These are phyloP conservation scores for Incumbomyces delicatus DNA, from an alignment of 2,329 filamentous ascomycete species.

Conservation along the genomic window DNA sequence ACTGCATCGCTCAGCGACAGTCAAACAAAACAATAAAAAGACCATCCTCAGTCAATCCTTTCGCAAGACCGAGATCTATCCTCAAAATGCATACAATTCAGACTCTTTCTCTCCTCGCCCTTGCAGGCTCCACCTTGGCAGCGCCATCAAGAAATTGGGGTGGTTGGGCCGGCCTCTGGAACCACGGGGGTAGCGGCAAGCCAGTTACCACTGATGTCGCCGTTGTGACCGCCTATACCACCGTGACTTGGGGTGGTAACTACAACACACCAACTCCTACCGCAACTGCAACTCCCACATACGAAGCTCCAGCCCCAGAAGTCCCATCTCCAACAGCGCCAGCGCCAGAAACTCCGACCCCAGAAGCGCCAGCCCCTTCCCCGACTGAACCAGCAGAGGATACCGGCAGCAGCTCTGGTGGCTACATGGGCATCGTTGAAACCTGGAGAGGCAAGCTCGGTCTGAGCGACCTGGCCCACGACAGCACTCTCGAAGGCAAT, in stretches of 20 bases:
- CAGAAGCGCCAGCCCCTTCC: not conserved
- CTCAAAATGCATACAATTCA: slow-evolving; percentile 16
- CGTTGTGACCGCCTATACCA: slow-evolving; percentile 7
- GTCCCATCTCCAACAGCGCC: not conserved
- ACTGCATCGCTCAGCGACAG: slow-evolving; percentile 7
- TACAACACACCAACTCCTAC: not conserved
- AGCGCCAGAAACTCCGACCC: not conserved
- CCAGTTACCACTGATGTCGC: slow-evolving; percentile 10
- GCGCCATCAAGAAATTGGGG: slow-evolving; percentile 17
- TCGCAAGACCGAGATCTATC: not conserved
- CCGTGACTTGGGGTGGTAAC: slow-evolving; percentile 9
- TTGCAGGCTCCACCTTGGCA: slow-evolving; percentile 23
- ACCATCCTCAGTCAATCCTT: not conserved
- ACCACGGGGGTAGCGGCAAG: slow-evolving; percentile 8
- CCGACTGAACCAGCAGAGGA: not conserved
- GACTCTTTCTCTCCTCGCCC: slow-evolving; percentile 23
- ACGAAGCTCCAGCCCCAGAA: slow-evolving; percentile 33
- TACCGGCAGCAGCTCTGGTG: not conserved
- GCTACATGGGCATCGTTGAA: slow-evolving; percentile 16
- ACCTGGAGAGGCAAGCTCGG: slow-evolving; percentile 15
- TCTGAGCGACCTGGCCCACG: slow-evolving; percentile 11
- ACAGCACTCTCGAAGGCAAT: slow-evolving; percentile 17
- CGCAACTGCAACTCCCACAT: slow-evolving; percentile 39
- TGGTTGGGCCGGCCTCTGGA: not conserved
- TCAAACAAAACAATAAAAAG: not conserved